phyloP scores from a whole-genome alignment of 2,329 filamentous ascomycete genomes.

The Penicillium sp. region DNA sequence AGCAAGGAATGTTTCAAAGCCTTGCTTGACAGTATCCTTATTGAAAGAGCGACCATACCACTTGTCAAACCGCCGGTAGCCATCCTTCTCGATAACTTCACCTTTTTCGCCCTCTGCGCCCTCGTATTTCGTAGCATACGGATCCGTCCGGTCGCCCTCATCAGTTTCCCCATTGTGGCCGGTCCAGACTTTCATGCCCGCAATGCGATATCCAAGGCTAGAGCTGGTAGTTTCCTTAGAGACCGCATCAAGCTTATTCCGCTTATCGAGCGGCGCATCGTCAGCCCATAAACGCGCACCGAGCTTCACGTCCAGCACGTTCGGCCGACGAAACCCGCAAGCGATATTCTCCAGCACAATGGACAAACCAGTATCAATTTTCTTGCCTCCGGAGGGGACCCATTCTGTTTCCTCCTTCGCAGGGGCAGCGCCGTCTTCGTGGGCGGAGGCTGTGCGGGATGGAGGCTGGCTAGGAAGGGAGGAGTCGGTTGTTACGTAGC shows the following conservation, averaged over 20 bases:
- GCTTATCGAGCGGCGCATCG: slow-evolving; percentile 57
- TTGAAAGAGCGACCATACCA: slow-evolving; percentile 62
- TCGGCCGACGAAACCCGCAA: slow-evolving; percentile 75
- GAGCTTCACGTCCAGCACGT: slow-evolving; percentile 91
- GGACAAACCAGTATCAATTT: slow-evolving; percentile 71
- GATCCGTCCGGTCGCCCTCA: slow-evolving; percentile 33
- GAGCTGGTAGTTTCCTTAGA: slow-evolving; percentile 58
- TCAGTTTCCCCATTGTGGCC: slow-evolving; percentile 35
- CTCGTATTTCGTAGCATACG: slow-evolving; percentile 43
- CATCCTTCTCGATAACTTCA: slow-evolving; percentile 47
- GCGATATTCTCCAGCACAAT: slow-evolving; percentile 85
- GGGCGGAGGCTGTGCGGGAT: slow-evolving; percentile 26
- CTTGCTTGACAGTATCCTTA: slow-evolving; percentile 54
- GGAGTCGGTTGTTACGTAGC: slow-evolving; percentile 9
- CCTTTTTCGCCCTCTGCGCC: slow-evolving; percentile 46
- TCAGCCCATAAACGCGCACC: slow-evolving; percentile 85
- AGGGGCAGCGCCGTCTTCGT: slow-evolving; percentile 17
- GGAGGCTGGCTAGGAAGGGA: slow-evolving; percentile 17
- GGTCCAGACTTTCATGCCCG: slow-evolving; percentile 62
- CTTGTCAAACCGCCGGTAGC: slow-evolving; percentile 63
- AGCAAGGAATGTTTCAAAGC: slow-evolving; percentile 58
- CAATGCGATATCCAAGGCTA: slow-evolving; percentile 62
- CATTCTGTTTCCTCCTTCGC: slow-evolving; percentile 32
- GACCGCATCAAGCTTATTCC: slow-evolving; percentile 59
- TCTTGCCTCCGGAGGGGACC: slow-evolving; percentile 57